phyloP scores from a whole-genome alignment of 257 asterid species.

The Fraxinus cuspidata region DNA sequence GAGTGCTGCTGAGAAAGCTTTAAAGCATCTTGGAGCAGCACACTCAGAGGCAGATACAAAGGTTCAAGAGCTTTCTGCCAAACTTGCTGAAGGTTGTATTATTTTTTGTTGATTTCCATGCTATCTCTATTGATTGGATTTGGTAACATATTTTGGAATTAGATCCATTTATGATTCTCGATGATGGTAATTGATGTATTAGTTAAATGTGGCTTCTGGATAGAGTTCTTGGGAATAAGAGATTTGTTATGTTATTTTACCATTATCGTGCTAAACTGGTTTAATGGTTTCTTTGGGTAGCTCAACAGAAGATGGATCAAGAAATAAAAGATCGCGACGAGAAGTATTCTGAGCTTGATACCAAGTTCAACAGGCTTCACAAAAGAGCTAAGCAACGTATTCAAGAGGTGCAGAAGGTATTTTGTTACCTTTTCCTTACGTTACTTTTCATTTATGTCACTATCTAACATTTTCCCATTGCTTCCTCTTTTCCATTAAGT shows the following conservation, averaged over 20 bases:
- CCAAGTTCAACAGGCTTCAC: conserved; percentile 91
- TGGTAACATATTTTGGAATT: conserved; percentile 17
- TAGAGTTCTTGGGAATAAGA: conserved; percentile 15
- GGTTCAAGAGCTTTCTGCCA: conserved; percentile 70
- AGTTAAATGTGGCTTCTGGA: background rate
- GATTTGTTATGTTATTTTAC: conserved; percentile 2
- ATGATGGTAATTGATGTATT: background rate
- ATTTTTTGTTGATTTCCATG: conserved; percentile 29
- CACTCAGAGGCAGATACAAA: conserved; percentile 78
- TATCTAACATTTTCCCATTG: background rate
- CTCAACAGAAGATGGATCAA: conserved; percentile 31
- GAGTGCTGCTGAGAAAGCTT: conserved; percentile 87
- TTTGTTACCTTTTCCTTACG: conserved; percentile 6
- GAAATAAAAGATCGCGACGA: conserved; percentile 91
- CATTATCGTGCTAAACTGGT: background rate
- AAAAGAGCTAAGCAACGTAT: conserved; percentile 99
- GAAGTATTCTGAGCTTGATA: conserved; percentile 85
- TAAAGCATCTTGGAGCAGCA: conserved; percentile 72
- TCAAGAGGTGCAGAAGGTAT: conserved; percentile 98
- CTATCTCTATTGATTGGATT: conserved; percentile 14
- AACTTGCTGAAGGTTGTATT: conserved; percentile 86
- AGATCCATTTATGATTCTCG: conserved; percentile 4
- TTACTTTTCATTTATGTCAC: conserved; percentile 8
- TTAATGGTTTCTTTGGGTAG: background rate
- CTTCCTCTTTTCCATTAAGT: background rate